Conservation (phyloP, 2,329 filamentous ascomycete species). For the Botryotinia narcissicola region DNA sequence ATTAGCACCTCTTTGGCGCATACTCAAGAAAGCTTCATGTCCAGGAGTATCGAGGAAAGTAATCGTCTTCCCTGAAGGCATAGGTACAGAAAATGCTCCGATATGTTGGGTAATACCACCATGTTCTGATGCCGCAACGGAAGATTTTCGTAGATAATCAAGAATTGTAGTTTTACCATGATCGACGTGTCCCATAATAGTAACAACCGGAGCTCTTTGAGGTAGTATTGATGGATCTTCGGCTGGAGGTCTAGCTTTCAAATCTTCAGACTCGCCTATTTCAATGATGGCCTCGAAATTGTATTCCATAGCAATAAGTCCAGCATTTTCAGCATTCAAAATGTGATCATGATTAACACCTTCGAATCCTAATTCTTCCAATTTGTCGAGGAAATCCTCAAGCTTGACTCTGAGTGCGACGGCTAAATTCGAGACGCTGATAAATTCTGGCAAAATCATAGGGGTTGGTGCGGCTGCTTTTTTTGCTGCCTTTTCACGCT, state of each 20-base stretch:
- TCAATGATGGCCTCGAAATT: conserved; percentile 84
- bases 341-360: conserved; percentile 79
- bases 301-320: conserved; percentile 87
- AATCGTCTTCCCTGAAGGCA: conserved; percentile 83
- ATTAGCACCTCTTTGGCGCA: conserved; percentile 92
- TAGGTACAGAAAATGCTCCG: conserved; percentile 88
- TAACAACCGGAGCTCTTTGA: conserved; percentile 83
- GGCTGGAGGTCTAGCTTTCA: conserved; percentile 66
- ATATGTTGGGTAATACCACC: conserved; percentile 99
- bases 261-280: conserved; percentile 62
- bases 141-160: conserved; percentile 90
- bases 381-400: conserved; percentile 68
- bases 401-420: conserved; percentile 68
- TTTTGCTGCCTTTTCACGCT: conserved; percentile 44
- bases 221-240: conserved; percentile 69
- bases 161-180: conserved; percentile 97
- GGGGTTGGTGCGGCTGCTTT: conserved; percentile 48
- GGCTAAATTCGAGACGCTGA: conserved; percentile 82
- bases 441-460: conserved; percentile 84
- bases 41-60: conserved; percentile 97
- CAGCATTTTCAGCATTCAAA: conserved; percentile 85
- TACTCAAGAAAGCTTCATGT: conserved; percentile 90
- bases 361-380: conserved; percentile 87
- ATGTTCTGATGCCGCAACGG: conserved; percentile 85
- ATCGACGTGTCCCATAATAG: conserved; percentile 99